Evolutionary conservation across 306 rosid genomes (phyloP).

Genomic region (Medicago arabica): DNA sequence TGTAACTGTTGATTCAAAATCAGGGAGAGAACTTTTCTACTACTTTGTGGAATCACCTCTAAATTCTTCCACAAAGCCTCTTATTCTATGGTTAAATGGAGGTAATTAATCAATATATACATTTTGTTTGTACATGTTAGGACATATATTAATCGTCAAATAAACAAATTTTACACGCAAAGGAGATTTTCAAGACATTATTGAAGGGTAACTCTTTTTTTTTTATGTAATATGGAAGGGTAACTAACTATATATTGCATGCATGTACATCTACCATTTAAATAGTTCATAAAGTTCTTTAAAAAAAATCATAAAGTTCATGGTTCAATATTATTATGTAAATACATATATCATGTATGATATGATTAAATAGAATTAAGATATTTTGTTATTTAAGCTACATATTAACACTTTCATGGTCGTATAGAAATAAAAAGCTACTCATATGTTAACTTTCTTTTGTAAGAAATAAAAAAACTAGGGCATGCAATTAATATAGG

Average conservation of each 20-base stretch:
- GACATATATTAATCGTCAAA: neutral
- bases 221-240: too few relatives aligned
- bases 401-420: too few relatives aligned
- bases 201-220: neutral
- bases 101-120: slow-evolving; percentile 25
- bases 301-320: too few relatives aligned
- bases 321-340: too few relatives aligned
- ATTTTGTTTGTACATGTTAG: neutral
- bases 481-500: neutral
- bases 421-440: too few relatives aligned
- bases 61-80: slow-evolving; percentile 46
- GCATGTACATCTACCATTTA: too few relatives aligned
- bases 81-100: slow-evolving; percentile 54
- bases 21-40: slow-evolving; percentile 42
- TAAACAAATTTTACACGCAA: neutral
- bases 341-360: too few relatives aligned
- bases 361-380: neutral
- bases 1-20: slow-evolving; percentile 40
- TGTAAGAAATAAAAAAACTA: neutral
- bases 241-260: too few relatives aligned
- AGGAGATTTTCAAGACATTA: neutral
- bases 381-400: too few relatives aligned
- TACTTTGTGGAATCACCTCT: slow-evolving; percentile 52
- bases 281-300: too few relatives aligned
- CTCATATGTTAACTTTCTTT: too few relatives aligned